phyloP scores from a whole-genome alignment of 73 alveolate species.

The Paramecium sexaurelia region DNA sequence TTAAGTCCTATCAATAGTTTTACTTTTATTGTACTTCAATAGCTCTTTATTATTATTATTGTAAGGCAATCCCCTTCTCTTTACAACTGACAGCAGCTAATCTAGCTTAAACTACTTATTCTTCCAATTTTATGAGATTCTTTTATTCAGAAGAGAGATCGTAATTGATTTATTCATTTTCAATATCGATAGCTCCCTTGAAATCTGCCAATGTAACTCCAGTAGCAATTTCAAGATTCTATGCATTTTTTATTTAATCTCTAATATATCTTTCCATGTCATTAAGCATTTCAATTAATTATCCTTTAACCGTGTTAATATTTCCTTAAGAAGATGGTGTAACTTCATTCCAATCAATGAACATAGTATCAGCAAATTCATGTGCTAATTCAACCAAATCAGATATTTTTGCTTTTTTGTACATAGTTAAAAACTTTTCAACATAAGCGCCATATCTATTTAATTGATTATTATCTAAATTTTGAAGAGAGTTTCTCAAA shows the following conservation, averaged over 20 bases:
- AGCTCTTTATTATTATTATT: conserved; percentile 21
- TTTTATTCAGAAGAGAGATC: conserved; percentile 9
- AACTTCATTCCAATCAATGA: conserved; percentile 27
- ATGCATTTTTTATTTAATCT: neutral
- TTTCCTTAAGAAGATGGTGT: conserved; percentile 2
- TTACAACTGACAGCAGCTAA: neutral
- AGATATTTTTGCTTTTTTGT: conserved; percentile 20
- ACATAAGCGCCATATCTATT: conserved; percentile 14
- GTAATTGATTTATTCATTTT: conserved; percentile 41
- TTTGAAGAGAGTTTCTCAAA: conserved; percentile 49
- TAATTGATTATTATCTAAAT: conserved; percentile 35
- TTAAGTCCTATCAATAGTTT: neutral
- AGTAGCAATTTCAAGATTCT: conserved; percentile 37
- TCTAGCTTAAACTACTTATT: neutral
- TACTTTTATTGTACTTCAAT: neutral
- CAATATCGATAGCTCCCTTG: conserved; percentile 55
- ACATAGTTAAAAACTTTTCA: conserved; percentile 16
- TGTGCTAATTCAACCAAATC: conserved; percentile 52
- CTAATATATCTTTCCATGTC: conserved; percentile 54
- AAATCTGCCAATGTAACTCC: conserved; percentile 44
- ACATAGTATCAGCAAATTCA: conserved; percentile 44
- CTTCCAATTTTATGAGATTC: conserved; percentile 3
- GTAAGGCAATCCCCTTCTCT: neutral
- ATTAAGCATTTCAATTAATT: conserved; percentile 40
- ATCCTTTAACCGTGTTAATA: neutral